phyloP scores from a whole-genome alignment of 768 basidiomycete species.

The Termitomyces titanicus region DNA sequence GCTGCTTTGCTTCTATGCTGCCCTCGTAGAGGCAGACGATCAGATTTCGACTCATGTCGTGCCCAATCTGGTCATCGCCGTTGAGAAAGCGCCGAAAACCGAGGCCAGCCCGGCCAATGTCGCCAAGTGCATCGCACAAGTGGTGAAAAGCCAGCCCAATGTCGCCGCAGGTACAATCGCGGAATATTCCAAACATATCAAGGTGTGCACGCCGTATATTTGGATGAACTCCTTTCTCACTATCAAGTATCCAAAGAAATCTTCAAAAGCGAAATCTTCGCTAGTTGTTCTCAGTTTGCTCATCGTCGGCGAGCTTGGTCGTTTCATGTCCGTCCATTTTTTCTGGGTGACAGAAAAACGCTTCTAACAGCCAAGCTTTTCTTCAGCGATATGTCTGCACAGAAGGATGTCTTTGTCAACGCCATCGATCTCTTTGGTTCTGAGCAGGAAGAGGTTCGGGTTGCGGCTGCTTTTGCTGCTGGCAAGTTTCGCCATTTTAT shows the following conservation, averaged over 20 bases:
- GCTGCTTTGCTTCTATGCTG: conserved; percentile 76
- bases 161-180: conserved; percentile 82
- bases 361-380: neutral
- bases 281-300: conserved; percentile 80
- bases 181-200: conserved; percentile 79
- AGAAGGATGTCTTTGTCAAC: conserved; percentile 73
- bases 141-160: conserved; percentile 66
- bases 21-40: conserved; percentile 78
- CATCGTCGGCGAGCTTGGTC: conserved; percentile 90
- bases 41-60: conserved; percentile 82
- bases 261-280: conserved; percentile 61
- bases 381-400: conserved; percentile 81
- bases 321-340: conserved; percentile 64
- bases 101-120: conserved; percentile 67
- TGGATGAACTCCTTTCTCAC: neutral
- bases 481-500: conserved; percentile 40
- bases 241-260: conserved; percentile 28
- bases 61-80: conserved; percentile 63
- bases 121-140: conserved; percentile 80
- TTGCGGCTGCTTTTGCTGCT: conserved; percentile 92
- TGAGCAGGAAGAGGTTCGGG: conserved; percentile 81
- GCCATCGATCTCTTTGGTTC: conserved; percentile 72
- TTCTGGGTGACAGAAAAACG: neutral
- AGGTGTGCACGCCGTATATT: conserved; percentile 40
- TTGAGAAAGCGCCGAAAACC: conserved; percentile 59